Evolutionary conservation across 441 rosid species (phyloP), one percentile per base, ranked within the genome.

Genomic region (Mallotus japonicus): DNA sequence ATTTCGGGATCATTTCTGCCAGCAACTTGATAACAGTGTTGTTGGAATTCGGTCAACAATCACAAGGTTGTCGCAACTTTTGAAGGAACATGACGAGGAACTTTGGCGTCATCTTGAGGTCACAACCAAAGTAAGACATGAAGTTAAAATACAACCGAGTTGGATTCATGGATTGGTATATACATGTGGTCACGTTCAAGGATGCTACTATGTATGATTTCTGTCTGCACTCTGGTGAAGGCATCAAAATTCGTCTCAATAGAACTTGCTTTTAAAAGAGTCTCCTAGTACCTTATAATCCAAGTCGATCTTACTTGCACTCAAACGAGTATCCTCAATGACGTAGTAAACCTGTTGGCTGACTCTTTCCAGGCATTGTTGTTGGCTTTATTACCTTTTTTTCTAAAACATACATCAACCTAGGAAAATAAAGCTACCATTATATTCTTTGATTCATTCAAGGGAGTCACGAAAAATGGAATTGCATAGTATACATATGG

Each of bases 71-170:
- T 91, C 98, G 1, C 91, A 88, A 71, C 88, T 95, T 72, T 81
- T 95, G 69, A 95, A 87, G 85, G 93, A 92, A 67, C 93, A 92
- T 77, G 99, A 92, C 80, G 98, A 95, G 78, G 99, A 95, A 83
- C 98, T 95, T 74, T 95, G 99, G 99, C 99, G 99, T 69, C 99
- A 95, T 86, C 93, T 95, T 71, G 98, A 95, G 86, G 77, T 95
- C 85, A 90, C 98, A 79, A 91, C 98, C 61, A 91, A 92, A 83
- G 99, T 92, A 86, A 84, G 87, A 81, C 68, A 69, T 67, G 14
- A 57, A 46, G 46, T 19, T 70, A 19, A 28, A 12, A 16, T 59
- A 44, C 9, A 34, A 66, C 51, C 20, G 3, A 67, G 32, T 49
- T 55, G 67, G n/a, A 37, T 16, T 9, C 34, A 4, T 67, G 51